Base-by-base conservation (phyloP, 2,329 filamentous ascomycete species). In the Alternaria ventricosa region DNA sequence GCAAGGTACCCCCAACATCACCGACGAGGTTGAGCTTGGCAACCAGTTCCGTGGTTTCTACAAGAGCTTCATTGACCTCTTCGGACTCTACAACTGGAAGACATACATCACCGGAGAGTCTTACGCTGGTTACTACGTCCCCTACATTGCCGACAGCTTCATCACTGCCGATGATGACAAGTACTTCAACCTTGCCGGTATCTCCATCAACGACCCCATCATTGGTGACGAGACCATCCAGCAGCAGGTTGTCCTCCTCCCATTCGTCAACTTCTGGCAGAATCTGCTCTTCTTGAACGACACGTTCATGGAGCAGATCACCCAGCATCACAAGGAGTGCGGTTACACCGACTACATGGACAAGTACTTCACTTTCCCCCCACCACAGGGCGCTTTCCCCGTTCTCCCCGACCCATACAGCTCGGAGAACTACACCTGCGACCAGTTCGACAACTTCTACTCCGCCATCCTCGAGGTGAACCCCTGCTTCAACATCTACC, bases 41-140 rank as follows among this genome's bases (percentile, higher is more conserved):
- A 65, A 75, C 43, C 78, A 86, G 28, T 86, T 86, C 64, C 77
- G 81, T 4, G 82, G 83, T 3, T 87, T 85, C 72, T 85, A 80
- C 79, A 84, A 85, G 76, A 86, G 86, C 65, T 88, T 88, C 68
- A 76, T 87, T 44, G 81, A 86, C 33, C 82, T 82, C 6, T 89
- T 89, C 69, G 81, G 82, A n/a, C 73, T 87, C 59, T 79, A 85
- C 23, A 82, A 82, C n/a, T 83, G 81, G 71, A 85, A 86, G 66
- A 83, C 86, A 1, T 88, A 86, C 67, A 72, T 88, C 27, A 84
- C 86, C 4, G 86, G 86, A 58, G 86, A 88, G 67, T 83, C 81
- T 4, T 87, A 87, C 70, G 85, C 83, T 4, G 85, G 91, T 15
- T 79, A 77, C 66, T 88, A 87, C 67, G 84, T 87, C 5, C 86